Percentiles rank a stretch among this genome's conserved stretches.
Conservation (phyloP, 1,284 basidiomycete genomes). For the Ganoderma lingzhi region DNA sequence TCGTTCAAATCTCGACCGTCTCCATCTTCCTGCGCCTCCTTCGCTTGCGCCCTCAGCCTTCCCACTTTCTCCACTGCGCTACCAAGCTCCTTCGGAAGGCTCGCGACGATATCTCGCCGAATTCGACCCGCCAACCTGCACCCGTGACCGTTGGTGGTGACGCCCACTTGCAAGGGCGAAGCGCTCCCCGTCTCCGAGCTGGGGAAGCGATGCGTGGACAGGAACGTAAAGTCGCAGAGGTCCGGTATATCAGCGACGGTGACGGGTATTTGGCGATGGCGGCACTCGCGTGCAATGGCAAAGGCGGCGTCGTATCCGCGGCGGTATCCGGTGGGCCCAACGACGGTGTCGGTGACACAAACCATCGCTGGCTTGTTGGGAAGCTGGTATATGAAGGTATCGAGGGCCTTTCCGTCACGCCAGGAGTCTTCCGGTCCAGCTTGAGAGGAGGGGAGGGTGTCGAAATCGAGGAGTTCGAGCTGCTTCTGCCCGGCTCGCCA, state of each 20-base stretch:
- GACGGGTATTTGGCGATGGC: conserved; percentile 71
- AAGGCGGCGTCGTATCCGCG: conserved; percentile 62
- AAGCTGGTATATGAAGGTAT: conserved; percentile 51
- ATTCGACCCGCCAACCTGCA: conserved; percentile 88
- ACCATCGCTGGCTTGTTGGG: conserved; percentile 59
- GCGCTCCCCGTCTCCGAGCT: conserved; percentile 53
- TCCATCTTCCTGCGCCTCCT: conserved; percentile 41
- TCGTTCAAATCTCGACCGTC: conserved; percentile 56
- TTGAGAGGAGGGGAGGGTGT: conserved; percentile 51
- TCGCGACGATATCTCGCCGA: conserved; percentile 83
- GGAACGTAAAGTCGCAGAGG: conserved; percentile 92
- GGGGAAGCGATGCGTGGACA: conserved; percentile 86
- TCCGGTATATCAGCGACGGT: conserved; percentile 90
- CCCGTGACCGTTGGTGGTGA: conserved; percentile 93
- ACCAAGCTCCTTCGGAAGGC: conserved; percentile 80
- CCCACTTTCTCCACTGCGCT: conserved; percentile 84
- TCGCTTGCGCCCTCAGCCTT: conserved; percentile 71
- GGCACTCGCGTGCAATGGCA: conserved; percentile 62
- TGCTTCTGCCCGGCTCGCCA: conserved; percentile 68
- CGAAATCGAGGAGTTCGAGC: conserved; percentile 64
- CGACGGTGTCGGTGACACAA: conserved; percentile 79
- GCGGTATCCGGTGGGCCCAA: conserved; percentile 45
- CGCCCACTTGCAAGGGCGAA: conserved; percentile 82
- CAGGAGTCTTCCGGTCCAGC: conserved; percentile 37
- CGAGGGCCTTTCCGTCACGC: conserved; percentile 52